phyloP scores from a whole-genome alignment of 306 rosid genomes.

The Pachyrhizus erosus region DNA sequence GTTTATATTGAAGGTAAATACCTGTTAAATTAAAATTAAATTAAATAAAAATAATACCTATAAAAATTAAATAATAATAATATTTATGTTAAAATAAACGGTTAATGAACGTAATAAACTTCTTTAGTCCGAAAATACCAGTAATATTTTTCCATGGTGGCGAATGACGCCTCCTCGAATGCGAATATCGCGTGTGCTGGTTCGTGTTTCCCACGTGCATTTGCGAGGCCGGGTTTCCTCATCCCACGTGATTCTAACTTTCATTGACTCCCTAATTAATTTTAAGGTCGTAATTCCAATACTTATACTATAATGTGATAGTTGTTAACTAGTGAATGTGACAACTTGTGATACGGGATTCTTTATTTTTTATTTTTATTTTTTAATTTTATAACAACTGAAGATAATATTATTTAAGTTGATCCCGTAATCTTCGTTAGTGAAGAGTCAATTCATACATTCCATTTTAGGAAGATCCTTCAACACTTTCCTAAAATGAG shows the following conservation, averaged over 20 bases:
- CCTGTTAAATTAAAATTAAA: too few relatives aligned
- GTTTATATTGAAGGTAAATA: too few relatives aligned
- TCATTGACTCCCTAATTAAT: not conserved
- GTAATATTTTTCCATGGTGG: not conserved
- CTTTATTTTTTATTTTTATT: too few relatives aligned
- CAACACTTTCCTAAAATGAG: not conserved
- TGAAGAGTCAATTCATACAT: not conserved
- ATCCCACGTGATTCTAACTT: conserved; percentile 31
- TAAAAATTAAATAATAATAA: too few relatives aligned
- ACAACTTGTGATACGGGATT: not conserved
- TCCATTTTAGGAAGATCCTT: conserved; percentile 2
- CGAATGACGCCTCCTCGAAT: not conserved
- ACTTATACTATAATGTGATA: too few relatives aligned
- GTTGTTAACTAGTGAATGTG: not conserved
- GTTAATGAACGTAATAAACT: too few relatives aligned
- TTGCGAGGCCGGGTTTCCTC: conserved; percentile 51
- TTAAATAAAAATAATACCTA: too few relatives aligned
- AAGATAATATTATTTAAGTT: conserved; percentile 43
- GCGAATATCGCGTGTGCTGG: conserved; percentile 19
- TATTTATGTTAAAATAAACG: too few relatives aligned
- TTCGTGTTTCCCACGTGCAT: conserved; percentile 28
- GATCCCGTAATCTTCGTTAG: conserved; percentile 33
- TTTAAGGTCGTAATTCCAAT: too few relatives aligned
- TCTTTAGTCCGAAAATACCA: too few relatives aligned
- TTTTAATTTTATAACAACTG: too few relatives aligned